These are phyloP conservation scores for Lagenidium sp. DNA, from an alignment of 352 stramenopile species.

Conservation along the genomic window DNA sequence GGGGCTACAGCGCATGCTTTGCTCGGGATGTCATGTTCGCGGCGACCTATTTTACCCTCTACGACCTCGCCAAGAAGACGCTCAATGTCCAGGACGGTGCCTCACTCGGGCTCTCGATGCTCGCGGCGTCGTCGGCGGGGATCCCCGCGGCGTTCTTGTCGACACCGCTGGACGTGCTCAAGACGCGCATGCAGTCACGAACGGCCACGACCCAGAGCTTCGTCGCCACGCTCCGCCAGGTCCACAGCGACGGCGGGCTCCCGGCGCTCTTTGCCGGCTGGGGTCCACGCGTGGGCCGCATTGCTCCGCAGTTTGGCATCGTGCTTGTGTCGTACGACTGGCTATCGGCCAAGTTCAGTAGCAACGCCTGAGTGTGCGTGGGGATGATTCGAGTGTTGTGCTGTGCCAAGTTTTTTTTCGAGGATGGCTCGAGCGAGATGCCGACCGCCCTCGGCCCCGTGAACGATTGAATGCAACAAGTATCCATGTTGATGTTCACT, in stretches of 20 bases:
- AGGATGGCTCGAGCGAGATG: not conserved
- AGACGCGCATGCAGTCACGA: constrained; percentile 75
- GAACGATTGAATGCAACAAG: not conserved
- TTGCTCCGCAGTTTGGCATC: constrained; percentile 77
- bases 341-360: constrained; percentile 59
- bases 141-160: constrained; percentile 72
- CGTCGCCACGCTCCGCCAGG: constrained; percentile 37
- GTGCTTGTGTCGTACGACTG: constrained; percentile 77
- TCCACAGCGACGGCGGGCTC: constrained; percentile 40
- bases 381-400: not conserved
- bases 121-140: constrained; percentile 52
- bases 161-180: constrained; percentile 66
- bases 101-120: constrained; percentile 64
- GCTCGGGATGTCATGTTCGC: constrained; percentile 68
- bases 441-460: too few species aligned
- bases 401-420: not conserved
- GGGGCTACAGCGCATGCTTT: constrained; percentile 64
- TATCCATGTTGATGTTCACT: constrained; percentile 3
- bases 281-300: constrained; percentile 59
- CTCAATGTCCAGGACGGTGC: constrained; percentile 54
- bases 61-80: constrained; percentile 59
- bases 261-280: constrained; percentile 55
- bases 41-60: constrained; percentile 73
- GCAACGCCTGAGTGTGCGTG: too few species aligned
- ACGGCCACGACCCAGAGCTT: constrained; percentile 33